phyloP scores from a whole-genome alignment of 306 rosid genomes.

The Pyrus pyrifolia region DNA sequence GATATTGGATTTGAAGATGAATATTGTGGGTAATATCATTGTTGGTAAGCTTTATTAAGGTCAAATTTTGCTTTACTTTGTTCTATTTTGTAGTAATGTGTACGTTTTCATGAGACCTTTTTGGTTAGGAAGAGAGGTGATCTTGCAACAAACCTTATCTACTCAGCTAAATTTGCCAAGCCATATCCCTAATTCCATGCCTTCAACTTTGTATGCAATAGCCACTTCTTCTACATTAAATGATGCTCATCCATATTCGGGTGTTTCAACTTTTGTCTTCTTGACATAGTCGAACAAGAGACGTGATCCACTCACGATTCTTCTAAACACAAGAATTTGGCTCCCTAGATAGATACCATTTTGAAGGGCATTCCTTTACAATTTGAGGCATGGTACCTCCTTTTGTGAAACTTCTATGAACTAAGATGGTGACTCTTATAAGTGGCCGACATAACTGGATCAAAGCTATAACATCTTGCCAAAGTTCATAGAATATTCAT shows the following conservation, averaged over 20 bases:
- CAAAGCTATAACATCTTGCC: background rate
- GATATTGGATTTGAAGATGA: background rate
- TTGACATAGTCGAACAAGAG: background rate
- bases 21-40: background rate
- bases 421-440: background rate
- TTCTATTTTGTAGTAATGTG: background rate
- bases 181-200: background rate
- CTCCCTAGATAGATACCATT: background rate
- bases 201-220: background rate
- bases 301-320: background rate
- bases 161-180: background rate
- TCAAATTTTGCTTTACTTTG: background rate
- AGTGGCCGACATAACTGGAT: background rate
- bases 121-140: background rate
- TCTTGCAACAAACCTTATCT: constrained; percentile 11
- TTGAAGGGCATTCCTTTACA: background rate
- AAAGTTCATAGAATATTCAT: background rate
- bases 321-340: background rate
- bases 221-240: background rate
- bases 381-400: background rate
- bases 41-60: background rate
- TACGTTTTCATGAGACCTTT: background rate
- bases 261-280: background rate
- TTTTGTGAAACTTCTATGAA: background rate
- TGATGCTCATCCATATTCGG: too few species aligned